Evolutionary conservation across 352 stramenopile genomes (phyloP).

Genomic region (Phytophthora sp.): DNA sequence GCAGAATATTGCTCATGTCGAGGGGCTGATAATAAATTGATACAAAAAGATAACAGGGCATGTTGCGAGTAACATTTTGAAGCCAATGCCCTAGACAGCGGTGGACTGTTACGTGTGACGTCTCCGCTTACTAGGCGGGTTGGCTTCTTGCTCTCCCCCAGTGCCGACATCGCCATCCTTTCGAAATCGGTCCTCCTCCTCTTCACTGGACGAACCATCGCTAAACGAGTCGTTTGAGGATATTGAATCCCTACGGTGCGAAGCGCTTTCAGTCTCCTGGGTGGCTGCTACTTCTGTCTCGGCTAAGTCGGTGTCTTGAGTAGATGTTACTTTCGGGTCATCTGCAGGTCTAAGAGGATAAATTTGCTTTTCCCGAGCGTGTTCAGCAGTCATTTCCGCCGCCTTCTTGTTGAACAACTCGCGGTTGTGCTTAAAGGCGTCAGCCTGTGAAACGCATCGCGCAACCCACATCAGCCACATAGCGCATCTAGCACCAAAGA

Average conservation of each 20-base stretch:
- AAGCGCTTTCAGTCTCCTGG: constrained; percentile 24
- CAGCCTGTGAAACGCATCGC: constrained; percentile 56
- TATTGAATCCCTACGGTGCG: constrained; percentile 12
- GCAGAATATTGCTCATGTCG: no score
- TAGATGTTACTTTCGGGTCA: background rate
- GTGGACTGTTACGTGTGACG: constrained; percentile 27
- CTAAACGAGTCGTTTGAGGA: constrained; percentile 53
- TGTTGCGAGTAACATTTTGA: no score
- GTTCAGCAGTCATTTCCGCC: constrained; percentile 59
- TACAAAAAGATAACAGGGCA: no score
- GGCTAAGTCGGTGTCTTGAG: background rate
- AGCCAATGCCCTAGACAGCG: no score
- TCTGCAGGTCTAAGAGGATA: constrained; percentile 1
- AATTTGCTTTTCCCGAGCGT: constrained; percentile 38
- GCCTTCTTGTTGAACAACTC: constrained; percentile 75
- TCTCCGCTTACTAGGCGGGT: constrained; percentile 33
- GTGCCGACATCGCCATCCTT: background rate
- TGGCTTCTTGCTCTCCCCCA: constrained; percentile 5
- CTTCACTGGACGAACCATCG: constrained; percentile 55
- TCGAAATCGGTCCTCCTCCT: constrained; percentile 18
- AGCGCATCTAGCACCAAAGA: no score
- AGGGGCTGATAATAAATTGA: no score
- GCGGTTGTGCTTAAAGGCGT: constrained; percentile 81
- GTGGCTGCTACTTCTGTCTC: constrained; percentile 12
- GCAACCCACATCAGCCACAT: background rate